A percentile compares a stretch with the other conserved stretches of the same genome.
Evolutionary conservation across 768 basidiomycete genomes (phyloP).

Genomic region (Amanita pseudoporphyria): DNA sequence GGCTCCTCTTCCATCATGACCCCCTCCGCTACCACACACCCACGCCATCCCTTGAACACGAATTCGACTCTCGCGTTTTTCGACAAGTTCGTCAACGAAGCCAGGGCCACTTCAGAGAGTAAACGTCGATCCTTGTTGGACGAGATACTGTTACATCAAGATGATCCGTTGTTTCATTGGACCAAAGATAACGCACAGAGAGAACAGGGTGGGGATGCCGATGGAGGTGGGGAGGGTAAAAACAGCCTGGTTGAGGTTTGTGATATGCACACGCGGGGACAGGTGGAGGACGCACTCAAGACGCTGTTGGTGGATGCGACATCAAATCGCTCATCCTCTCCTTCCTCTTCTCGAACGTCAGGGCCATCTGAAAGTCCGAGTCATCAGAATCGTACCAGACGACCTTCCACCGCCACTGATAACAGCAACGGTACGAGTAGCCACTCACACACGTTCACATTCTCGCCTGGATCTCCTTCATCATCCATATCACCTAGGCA

Average conservation of each 20-base stretch:
- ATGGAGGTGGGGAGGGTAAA: background rate
- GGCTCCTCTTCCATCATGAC: background rate
- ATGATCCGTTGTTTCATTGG: constrained; percentile 62
- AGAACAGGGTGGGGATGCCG: background rate
- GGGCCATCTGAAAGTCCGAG: background rate
- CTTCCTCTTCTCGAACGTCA: background rate
- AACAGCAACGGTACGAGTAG: too few species aligned
- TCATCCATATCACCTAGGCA: constrained; percentile 20
- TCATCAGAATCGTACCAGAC: too few species aligned
- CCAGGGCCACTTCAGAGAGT: constrained; percentile 42
- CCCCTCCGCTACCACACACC: background rate
- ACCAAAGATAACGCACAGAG: constrained; percentile 6
- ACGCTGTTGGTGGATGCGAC: background rate
- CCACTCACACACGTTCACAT: constrained; percentile 6
- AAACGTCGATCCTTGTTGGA: constrained; percentile 47
- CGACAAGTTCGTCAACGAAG: constrained; percentile 47
- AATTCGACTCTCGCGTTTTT: constrained; percentile 43
- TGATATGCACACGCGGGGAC: background rate
- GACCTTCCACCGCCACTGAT: too few species aligned
- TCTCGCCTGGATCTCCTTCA: constrained; percentile 18
- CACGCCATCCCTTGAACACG: background rate
- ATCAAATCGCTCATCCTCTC: background rate
- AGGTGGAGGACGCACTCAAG: background rate
- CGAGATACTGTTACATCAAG: constrained; percentile 56
- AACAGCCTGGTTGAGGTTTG: background rate